Evolutionary conservation across 305 asterid genomes (phyloP), one percentile per base, ranked within the genome.

Genomic region (Rubia tinctorum): DNA sequence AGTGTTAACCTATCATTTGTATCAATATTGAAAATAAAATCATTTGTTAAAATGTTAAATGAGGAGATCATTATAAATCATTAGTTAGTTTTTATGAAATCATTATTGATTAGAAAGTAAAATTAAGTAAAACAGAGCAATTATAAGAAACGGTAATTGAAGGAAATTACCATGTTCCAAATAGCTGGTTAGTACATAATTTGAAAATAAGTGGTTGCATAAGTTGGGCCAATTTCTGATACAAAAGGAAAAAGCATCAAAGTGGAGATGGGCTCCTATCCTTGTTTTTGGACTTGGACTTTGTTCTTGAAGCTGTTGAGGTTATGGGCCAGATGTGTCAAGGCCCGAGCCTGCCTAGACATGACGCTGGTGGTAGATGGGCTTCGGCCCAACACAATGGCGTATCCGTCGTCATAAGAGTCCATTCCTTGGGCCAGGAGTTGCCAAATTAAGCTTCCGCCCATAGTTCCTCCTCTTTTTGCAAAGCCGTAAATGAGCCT

Each of bases 361-460:
- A 85, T 79, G 74, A 85, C 27, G 8, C 67, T 75, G 17, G 73
- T 72, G 15, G 86, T 86, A 6, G 87, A 77, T 0, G 86, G 85
- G 14, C 47, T 65, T 22, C 70, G 77, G 0, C 82, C 53, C 20
- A 86, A 56, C n/a, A 81, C 72, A 51, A 86, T 80, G 5, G 76
- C 80, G 14, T 82, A 86, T 0, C 88, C 90, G 20, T 86, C 90
- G 11, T 82, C 44, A 23, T 72, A 86, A 0, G 78, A 25, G 11
- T 84, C 90, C 94, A 91, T 89, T 63, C 86, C 94, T 20, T 79
- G 69, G 2, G 91, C 90, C 86, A 88, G 75, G 7, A 89, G 63
- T 68, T 91, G 97, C 97, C 97, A 91, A 7, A 89, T 83, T 71
- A 91, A 42, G 78, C 90, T 82, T 3, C 97, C 97, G 12, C 90